Evolutionary conservation across 352 stramenopile genomes (phyloP).

Genomic region (Globisporangium middletonii): DNA sequence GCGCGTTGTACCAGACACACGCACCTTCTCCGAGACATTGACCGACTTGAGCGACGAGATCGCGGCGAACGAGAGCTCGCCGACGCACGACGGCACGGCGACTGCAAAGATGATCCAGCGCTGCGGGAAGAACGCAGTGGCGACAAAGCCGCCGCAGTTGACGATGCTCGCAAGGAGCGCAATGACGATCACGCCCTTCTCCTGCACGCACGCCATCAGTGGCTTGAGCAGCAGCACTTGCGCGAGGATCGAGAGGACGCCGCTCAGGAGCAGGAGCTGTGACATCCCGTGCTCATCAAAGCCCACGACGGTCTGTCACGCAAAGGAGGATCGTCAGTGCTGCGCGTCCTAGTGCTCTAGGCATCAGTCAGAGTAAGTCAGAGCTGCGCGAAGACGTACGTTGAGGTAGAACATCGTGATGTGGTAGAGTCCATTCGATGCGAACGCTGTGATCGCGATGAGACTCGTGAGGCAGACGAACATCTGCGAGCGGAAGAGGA

Average conservation of each 20-base stretch:
- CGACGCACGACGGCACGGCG: conserved; percentile 33
- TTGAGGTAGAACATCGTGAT: conserved; percentile 76
- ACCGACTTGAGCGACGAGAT: conserved; percentile 61
- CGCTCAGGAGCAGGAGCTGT: conserved; percentile 52
- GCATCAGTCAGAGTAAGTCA: not conserved
- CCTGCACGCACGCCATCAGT: conserved; percentile 43
- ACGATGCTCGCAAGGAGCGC: conserved; percentile 35
- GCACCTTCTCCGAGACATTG: conserved; percentile 50
- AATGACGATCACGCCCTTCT: conserved; percentile 67
- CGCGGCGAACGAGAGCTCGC: conserved; percentile 63
- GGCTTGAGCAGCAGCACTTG: conserved; percentile 60
- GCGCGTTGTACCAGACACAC: not conserved
- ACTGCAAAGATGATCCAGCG: conserved; percentile 59
- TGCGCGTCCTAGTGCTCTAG: not conserved
- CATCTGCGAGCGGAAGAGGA: conserved; percentile 54
- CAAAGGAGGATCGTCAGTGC: not conserved
- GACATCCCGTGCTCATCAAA: conserved; percentile 66
- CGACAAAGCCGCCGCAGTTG: conserved; percentile 29
- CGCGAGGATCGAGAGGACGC: conserved; percentile 45
- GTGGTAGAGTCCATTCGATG: conserved; percentile 47
- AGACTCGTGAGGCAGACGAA: conserved; percentile 59
- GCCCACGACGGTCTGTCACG: conserved; percentile 42
- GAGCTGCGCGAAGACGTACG: conserved; percentile 13
- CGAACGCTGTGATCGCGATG: conserved; percentile 65
- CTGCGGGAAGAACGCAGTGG: conserved; percentile 41